Percentiles rank a stretch among this genome's conserved stretches.
phyloP scores from a whole-genome alignment of 805 yeast species.

The Candida qinlingensis region DNA sequence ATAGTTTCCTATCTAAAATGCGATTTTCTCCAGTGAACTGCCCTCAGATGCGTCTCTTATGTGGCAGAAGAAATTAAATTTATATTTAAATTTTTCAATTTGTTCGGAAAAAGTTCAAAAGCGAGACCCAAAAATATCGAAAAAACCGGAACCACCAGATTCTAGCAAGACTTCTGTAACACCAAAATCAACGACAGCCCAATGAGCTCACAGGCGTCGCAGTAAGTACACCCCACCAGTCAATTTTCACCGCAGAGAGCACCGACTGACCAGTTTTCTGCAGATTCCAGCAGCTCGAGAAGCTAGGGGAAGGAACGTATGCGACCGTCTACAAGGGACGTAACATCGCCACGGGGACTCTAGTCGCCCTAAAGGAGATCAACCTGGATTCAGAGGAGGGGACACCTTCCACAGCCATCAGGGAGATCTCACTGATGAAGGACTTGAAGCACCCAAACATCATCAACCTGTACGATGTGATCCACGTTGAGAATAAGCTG shows the following conservation, averaged over 20 bases:
- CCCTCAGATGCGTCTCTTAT: too few species aligned
- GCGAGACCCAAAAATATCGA: neutral
- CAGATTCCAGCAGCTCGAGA: conserved; percentile 50
- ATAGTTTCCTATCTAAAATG: conserved; percentile 2
- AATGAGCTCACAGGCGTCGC: conserved; percentile 23
- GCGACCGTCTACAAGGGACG: conserved; percentile 98
- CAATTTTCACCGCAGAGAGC: neutral
- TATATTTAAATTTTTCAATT: neutral
- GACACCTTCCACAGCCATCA: conserved; percentile 95
- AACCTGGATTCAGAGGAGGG: conserved; percentile 93
- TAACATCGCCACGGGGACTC: conserved; percentile 77
- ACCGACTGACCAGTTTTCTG: neutral
- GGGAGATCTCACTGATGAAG: conserved; percentile 93
- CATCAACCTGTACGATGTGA: conserved; percentile 88
- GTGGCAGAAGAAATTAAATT: too few species aligned
- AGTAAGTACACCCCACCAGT: conserved; percentile 13
- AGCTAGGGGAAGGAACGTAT: conserved; percentile 91
- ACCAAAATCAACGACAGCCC: too few species aligned
- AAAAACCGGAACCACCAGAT: neutral
- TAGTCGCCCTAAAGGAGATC: conserved; percentile 94
- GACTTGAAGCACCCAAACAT: conserved; percentile 91
- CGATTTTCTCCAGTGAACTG: too few species aligned
- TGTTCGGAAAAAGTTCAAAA: neutral
- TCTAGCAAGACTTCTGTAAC: too few species aligned
- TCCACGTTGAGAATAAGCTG: conserved; percentile 93